phyloP scores from a whole-genome alignment of 768 basidiomycete species.

The Fibroporia radiculosa region DNA sequence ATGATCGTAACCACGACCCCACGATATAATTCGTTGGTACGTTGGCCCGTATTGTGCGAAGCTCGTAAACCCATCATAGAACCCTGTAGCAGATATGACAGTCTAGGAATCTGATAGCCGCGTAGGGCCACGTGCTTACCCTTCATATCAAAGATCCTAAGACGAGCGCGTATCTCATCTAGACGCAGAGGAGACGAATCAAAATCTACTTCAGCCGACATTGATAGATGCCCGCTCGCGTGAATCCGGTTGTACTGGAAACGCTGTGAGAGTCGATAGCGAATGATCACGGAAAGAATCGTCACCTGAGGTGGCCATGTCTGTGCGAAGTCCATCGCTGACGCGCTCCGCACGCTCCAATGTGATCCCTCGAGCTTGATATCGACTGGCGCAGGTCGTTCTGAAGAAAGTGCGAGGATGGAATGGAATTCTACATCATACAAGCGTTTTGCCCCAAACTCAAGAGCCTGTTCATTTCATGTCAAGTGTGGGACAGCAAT shows the following conservation, averaged over 20 bases:
- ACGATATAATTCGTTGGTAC: too few relatives aligned
- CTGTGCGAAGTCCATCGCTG: conserved; percentile 7
- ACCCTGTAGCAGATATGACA: too few relatives aligned
- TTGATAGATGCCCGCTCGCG: conserved; percentile 4
- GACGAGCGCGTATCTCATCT: too few relatives aligned
- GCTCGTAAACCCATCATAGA: too few relatives aligned
- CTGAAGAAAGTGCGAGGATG: conserved; percentile 18
- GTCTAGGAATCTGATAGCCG: background rate
- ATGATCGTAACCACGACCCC: too few relatives aligned
- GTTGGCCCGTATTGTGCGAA: too few relatives aligned
- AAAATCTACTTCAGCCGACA: too few relatives aligned
- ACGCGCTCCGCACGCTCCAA: conserved; percentile 23
- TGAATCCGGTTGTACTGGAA: conserved; percentile 8
- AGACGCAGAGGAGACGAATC: background rate
- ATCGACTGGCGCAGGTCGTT: conserved; percentile 13
- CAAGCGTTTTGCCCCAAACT: conserved; percentile 24
- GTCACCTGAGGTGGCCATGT: conserved; percentile 5
- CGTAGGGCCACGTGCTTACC: too few relatives aligned
- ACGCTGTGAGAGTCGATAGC: background rate
- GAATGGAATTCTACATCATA: conserved; percentile 21
- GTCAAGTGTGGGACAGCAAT: conserved; percentile 3
- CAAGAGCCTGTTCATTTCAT: conserved; percentile 24
- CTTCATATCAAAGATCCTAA: too few relatives aligned
- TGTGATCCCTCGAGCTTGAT: conserved; percentile 14
- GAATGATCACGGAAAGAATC: background rate